These are phyloP conservation scores for Sporobolomyces phaffii DNA, from an alignment of 768 basidiomycete genomes.

Conservation along the genomic window DNA sequence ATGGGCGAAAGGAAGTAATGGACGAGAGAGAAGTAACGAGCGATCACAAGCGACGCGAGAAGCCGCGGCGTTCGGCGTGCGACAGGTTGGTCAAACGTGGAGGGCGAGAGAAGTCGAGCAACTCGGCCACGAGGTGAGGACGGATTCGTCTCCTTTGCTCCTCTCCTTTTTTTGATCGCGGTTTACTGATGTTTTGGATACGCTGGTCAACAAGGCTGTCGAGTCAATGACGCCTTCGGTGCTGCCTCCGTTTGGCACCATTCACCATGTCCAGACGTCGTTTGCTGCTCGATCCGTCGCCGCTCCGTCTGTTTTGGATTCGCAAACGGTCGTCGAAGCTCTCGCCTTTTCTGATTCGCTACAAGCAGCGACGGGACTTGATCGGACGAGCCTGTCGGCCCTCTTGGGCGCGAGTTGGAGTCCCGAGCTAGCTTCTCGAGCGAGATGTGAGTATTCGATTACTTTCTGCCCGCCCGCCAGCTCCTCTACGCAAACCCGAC, in stretches of 20 bases:
- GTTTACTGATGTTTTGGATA: not conserved
- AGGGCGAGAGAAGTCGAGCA: not conserved
- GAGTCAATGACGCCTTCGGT: not conserved
- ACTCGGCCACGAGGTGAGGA: slow-evolving; percentile 1
- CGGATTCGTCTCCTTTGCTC: not conserved
- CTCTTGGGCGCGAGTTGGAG: slow-evolving; percentile 6
- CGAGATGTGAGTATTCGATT: slow-evolving; percentile 8
- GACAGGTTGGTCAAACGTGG: not conserved
- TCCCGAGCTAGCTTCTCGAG: not conserved
- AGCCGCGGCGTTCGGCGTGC: not conserved
- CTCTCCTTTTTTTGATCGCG: not conserved
- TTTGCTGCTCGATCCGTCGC: not conserved
- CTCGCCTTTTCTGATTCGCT: slow-evolving; percentile 5
- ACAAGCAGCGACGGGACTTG: slow-evolving; percentile 7
- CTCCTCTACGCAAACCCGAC: too few relatives aligned
- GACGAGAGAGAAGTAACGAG: not conserved
- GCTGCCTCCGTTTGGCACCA: not conserved
- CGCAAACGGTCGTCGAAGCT: slow-evolving; percentile 8
- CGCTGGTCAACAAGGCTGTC: not conserved
- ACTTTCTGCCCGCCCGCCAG: too few relatives aligned
- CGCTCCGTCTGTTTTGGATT: not conserved
- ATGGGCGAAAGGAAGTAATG: not conserved
- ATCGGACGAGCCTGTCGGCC: not conserved
- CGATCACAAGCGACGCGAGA: slow-evolving; percentile 21
- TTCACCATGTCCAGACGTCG: not conserved